Percentiles rank a stretch among this genome's conserved stretches.
Conservation (phyloP, 2,329 filamentous ascomycete species). For the Fusarium nelsonii region DNA sequence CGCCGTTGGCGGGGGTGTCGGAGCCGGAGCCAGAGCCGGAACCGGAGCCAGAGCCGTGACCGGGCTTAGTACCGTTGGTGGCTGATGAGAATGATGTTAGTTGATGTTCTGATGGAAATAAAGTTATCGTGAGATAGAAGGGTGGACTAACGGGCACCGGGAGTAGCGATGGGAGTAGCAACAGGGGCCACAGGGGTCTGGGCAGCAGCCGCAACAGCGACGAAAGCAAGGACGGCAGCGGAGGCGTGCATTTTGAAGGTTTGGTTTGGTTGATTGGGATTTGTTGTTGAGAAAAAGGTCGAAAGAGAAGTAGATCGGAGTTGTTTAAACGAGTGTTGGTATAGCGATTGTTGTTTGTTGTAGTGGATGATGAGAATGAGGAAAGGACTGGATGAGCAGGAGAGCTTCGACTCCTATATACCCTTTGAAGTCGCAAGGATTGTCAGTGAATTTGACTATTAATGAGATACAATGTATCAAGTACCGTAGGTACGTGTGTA, state of each 20-base stretch:
- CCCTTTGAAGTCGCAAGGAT: slow-evolving; percentile 32
- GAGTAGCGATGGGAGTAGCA: slow-evolving; percentile 35
- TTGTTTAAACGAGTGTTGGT: slow-evolving; percentile 37
- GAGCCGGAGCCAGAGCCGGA: slow-evolving; percentile 22
- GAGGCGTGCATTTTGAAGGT: slow-evolving; percentile 46
- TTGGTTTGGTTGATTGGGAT: slow-evolving; percentile 19
- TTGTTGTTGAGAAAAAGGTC: slow-evolving; percentile 10
- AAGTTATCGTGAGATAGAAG: slow-evolving; percentile 19
- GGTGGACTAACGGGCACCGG: slow-evolving; percentile 36
- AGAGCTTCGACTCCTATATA: slow-evolving; percentile 41
- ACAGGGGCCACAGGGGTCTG: slow-evolving; percentile 38
- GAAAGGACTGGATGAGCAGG: slow-evolving; percentile 12
- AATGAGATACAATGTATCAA: slow-evolving; percentile 8
- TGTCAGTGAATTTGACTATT: slow-evolving; percentile 15
- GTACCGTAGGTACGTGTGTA: slow-evolving; percentile 7
- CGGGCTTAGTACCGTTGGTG: slow-evolving; percentile 36
- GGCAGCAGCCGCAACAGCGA: slow-evolving; percentile 42
- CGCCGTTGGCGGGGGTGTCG: slow-evolving; percentile 35
- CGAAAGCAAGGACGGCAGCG: slow-evolving; percentile 46
- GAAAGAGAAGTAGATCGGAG: slow-evolving; percentile 23
- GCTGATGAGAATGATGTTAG: slow-evolving; percentile 24
- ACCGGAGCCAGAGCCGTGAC: slow-evolving; percentile 23
- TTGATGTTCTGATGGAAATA: slow-evolving; percentile 5
- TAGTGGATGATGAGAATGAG: slow-evolving; percentile 26
- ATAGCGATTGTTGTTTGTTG: slow-evolving; percentile 33